These are phyloP conservation scores for Nyssa sinensis DNA, from an alignment of 148 eudicot genomes.

Conservation along the genomic window DNA sequence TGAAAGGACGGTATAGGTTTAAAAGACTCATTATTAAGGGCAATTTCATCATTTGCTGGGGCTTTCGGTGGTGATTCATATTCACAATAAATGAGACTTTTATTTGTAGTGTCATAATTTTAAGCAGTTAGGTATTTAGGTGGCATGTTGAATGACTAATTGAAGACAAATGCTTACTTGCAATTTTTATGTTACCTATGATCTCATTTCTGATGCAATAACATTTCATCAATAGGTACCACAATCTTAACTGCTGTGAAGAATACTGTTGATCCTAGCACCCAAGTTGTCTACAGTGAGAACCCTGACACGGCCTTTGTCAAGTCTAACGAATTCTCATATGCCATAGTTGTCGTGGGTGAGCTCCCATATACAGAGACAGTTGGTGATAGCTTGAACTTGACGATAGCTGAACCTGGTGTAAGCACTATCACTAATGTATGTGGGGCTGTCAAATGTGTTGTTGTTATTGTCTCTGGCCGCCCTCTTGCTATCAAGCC, in stretches of 20 bases:
- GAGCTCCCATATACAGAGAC: slow-evolving; percentile 52
- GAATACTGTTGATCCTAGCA: slow-evolving; percentile 38
- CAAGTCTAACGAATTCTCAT: slow-evolving; percentile 36
- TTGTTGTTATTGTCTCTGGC: slow-evolving; percentile 46
- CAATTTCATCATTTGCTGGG: too few relatives aligned
- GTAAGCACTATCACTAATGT: slow-evolving; percentile 38
- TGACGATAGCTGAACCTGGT: slow-evolving; percentile 45
- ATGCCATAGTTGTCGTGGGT: slow-evolving; percentile 53
- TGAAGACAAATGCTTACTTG: too few relatives aligned
- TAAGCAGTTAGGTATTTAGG: too few relatives aligned
- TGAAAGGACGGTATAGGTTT: too few relatives aligned
- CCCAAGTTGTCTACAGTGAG: slow-evolving; percentile 42
- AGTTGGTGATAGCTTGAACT: slow-evolving; percentile 39
- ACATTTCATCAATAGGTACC: slow-evolving; percentile 24
- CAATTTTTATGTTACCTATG: too few relatives aligned
- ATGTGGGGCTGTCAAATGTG: too few relatives aligned
- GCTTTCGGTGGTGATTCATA: too few relatives aligned
- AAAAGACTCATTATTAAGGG: too few relatives aligned
- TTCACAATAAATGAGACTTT: too few relatives aligned
- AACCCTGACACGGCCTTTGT: slow-evolving; percentile 41
- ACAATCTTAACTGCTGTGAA: slow-evolving; percentile 42
- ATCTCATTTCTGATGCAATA: too few relatives aligned
- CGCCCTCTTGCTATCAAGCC: slow-evolving; percentile 52
- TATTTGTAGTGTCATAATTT: too few relatives aligned
- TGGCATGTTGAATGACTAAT: too few relatives aligned